Evolutionary conservation across 1,284 basidiomycete species (phyloP), one percentile per base, ranked within the genome.

Genomic region (Sphaerobolus stellatus): DNA sequence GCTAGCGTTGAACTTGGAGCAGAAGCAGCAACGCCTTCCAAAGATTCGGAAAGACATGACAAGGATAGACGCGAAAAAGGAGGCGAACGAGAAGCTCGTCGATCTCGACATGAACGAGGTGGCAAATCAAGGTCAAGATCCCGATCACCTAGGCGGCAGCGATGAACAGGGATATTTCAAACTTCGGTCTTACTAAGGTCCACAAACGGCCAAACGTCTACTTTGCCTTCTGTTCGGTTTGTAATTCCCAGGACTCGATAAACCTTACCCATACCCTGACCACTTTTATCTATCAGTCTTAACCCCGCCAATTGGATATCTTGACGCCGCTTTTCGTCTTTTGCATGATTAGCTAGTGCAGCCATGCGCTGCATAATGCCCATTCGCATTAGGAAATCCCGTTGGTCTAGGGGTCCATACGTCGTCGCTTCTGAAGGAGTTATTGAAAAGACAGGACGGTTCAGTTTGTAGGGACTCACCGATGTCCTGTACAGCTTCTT

Each of bases 331-430:
- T 83, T 82, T 4, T 80, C 73, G 1, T 73, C 70, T 2, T 65
- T 50, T 0, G 84, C 82, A 0, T 73, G 69, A 4, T 74, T 69
- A 2, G 84, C 64, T 6, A 92, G 75, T 16, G 72, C 71, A 1
- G 81, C 74, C 1, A 89, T 73, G 1, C 92, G 80, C 11, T 83
- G 64, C 30, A 78, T 70, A 4, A 94, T 67, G 0, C 91, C 92
- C 71, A 92, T 82, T 5, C 75, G 71, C n/a, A 74, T 71, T 18
- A 95, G 77, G 71, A 94, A 94, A 3, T 73, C 70, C 2, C 77
- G 73, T 71, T 95, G 92, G 0, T 82, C 66, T 18, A 94, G 74
- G 0, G 86, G 85, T 0, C 88, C 88, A 44, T 85, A 77, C 1
- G 81, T 66, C 11, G 73, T 66, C 67, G 73, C 75, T 78, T 55